Conservation (phyloP, 23 red algal species). For the Cyanidiococcus yangmingshanensis region DNA sequence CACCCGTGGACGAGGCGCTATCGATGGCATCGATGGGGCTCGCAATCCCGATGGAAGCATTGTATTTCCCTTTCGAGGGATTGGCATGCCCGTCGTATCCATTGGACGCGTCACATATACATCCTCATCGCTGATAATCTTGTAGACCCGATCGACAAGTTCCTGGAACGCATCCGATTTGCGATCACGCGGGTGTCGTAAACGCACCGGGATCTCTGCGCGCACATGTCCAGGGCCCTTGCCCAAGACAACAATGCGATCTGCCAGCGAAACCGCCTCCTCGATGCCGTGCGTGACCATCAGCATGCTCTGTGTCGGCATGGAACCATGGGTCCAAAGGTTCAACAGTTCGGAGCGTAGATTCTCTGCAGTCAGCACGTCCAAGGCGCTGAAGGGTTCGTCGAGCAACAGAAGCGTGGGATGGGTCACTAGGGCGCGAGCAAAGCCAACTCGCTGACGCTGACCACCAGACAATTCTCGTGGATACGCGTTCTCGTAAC, state of each 20-base stretch:
- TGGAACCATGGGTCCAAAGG: conserved; percentile 77
- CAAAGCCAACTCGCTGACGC: conserved; percentile 95
- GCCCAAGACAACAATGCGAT: conserved; percentile 80
- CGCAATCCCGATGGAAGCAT: background rate
- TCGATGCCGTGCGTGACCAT: conserved; percentile 98
- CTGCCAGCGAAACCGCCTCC: conserved; percentile 84
- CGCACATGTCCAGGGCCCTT: conserved; percentile 76
- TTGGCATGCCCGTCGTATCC: background rate
- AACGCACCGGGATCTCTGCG: conserved; percentile 41
- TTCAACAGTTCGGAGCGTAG: conserved; percentile 84
- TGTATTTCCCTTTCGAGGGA: background rate
- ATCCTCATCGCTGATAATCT: conserved; percentile 36
- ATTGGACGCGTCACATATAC: background rate
- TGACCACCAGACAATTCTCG: conserved; percentile 82
- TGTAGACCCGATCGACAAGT: conserved; percentile 86
- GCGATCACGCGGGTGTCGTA: conserved; percentile 72
- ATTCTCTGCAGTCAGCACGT: conserved; percentile 98
- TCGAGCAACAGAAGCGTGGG: conserved; percentile 84
- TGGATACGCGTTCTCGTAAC: conserved; percentile 94
- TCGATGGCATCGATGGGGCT: background rate
- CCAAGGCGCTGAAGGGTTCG: conserved; percentile 89
- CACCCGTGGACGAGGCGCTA: background rate
- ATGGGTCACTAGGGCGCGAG: conserved; percentile 82
- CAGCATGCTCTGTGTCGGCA: conserved; percentile 76
- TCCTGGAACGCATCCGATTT: conserved; percentile 73